A percentile compares a stretch with the other conserved stretches of the same genome.
Conservation (phyloP, 805 yeast species). For the Starmera amethionina region DNA sequence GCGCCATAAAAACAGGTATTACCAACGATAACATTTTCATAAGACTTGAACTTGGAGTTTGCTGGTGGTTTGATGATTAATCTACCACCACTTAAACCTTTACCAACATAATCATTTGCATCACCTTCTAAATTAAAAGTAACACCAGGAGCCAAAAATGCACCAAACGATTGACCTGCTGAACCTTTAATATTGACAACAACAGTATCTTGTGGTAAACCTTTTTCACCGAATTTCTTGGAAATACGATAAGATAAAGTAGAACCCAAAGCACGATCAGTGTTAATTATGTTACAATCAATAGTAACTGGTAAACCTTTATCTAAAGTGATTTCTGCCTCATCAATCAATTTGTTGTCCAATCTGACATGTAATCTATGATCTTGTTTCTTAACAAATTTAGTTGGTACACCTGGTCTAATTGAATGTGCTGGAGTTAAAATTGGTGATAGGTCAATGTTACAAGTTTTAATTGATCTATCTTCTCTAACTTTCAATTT, state of each 20-base stretch:
- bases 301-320: slow-evolving; percentile 94
- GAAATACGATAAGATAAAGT: slow-evolving; percentile 91
- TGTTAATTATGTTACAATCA: slow-evolving; percentile 87
- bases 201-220: slow-evolving; percentile 92
- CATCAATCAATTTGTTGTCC: slow-evolving; percentile 93
- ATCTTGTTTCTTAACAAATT: slow-evolving; percentile 88
- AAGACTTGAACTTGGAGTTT: slow-evolving; percentile 77
- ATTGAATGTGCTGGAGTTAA: slow-evolving; percentile 94
- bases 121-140: slow-evolving; percentile 95
- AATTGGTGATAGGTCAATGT: slow-evolving; percentile 85
- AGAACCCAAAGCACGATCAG: slow-evolving; percentile 94
- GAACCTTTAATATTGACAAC: slow-evolving; percentile 87
- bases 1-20: slow-evolving; percentile 98
- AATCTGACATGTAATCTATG: slow-evolving; percentile 86
- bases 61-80: slow-evolving; percentile 86
- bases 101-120: slow-evolving; percentile 96
- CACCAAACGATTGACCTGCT: slow-evolving; percentile 99
- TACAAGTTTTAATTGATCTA: slow-evolving; percentile 82
- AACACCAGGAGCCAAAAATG: slow-evolving; percentile 91
- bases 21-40: slow-evolving; percentile 93
- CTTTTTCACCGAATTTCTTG: slow-evolving; percentile 85
- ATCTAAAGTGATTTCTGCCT: slow-evolving; percentile 89
- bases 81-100: slow-evolving; percentile 95
- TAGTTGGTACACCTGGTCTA: slow-evolving; percentile 94
- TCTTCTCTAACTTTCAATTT: slow-evolving; percentile 79